phyloP scores from a whole-genome alignment of 495 filamentous ascomycete genomes.

The Cladorrhinum samala region DNA sequence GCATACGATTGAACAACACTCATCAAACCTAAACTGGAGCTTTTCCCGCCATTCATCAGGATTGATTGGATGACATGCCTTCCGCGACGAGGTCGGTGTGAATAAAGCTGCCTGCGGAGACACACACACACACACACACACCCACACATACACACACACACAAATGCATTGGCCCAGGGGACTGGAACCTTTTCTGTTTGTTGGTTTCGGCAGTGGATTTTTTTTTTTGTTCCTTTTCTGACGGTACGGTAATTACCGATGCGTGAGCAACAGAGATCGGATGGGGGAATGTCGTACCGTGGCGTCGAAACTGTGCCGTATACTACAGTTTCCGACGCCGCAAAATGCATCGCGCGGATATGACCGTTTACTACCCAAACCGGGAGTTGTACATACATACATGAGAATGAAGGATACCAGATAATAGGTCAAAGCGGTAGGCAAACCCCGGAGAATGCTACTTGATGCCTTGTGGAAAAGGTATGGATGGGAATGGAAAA shows the following conservation, averaged over 20 bases:
- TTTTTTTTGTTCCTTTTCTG: neutral
- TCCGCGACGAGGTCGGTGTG: neutral
- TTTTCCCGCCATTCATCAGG: too few species aligned
- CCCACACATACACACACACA: too few species aligned
- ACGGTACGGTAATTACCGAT: neutral
- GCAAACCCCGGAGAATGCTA: neutral
- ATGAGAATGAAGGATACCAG: neutral
- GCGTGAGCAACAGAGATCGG: too few species aligned
- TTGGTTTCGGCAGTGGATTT: too few species aligned
- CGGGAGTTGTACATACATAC: neutral
- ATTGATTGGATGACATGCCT: too few species aligned
- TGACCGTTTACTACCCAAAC: neutral
- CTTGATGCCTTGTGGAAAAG: neutral
- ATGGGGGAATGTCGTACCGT: too few species aligned
- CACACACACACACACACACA: too few species aligned
- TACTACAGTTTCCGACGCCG: neutral
- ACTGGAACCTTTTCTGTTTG: neutral
- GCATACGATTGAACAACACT: too few species aligned
- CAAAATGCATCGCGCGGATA: neutral
- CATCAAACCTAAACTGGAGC: too few species aligned
- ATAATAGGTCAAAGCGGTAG: neutral
- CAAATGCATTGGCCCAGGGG: neutral
- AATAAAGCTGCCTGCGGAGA: neutral
- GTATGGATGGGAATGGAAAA: neutral
- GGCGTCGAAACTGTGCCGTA: too few species aligned